Percentiles rank a stretch among this genome's conserved stretches.
Evolutionary conservation across 768 basidiomycete genomes (phyloP).

Genomic region (Crepidotus variabilis): DNA sequence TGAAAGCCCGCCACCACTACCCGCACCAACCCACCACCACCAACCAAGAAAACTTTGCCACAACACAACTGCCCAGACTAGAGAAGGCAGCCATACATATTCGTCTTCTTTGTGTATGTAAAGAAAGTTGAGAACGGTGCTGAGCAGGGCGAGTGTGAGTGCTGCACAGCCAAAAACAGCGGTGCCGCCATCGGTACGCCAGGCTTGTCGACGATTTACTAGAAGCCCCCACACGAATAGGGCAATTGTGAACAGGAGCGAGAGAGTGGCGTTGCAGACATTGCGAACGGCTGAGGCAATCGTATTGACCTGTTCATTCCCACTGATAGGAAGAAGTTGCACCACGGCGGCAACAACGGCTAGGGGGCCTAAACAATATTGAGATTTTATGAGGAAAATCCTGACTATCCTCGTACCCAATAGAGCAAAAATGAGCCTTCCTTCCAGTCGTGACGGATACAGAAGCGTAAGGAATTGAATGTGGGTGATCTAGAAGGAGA

Average conservation of each 20-base stretch:
- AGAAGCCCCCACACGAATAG: slow-evolving; percentile 92
- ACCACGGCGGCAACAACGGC: slow-evolving; percentile 82
- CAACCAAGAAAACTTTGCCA: slow-evolving; percentile 98
- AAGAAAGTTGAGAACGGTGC: slow-evolving; percentile 83
- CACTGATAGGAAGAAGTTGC: slow-evolving; percentile 73
- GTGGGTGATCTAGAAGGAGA: slow-evolving; percentile 72
- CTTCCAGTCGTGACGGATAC: slow-evolving; percentile 89
- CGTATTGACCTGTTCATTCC: slow-evolving; percentile 33
- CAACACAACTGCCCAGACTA: slow-evolving; percentile 88
- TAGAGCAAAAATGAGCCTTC: slow-evolving; percentile 77
- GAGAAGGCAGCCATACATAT: slow-evolving; percentile 86
- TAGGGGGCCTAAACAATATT: slow-evolving; percentile 57
- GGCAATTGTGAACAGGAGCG: slow-evolving; percentile 86
- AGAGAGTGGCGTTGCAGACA: slow-evolving; percentile 95
- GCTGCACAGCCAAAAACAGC: slow-evolving; percentile 90
- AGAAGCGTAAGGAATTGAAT: slow-evolving; percentile 96
- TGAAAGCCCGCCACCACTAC: slow-evolving; percentile 61
- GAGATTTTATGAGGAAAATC: not conserved
- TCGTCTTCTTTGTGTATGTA: slow-evolving; percentile 83
- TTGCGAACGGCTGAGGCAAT: slow-evolving; percentile 79
- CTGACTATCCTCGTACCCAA: slow-evolving; percentile 47
- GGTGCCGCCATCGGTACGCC: slow-evolving; percentile 96
- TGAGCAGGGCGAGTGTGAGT: slow-evolving; percentile 74
- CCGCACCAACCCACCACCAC: slow-evolving; percentile 99
- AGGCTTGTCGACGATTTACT: slow-evolving; percentile 87